Base-by-base conservation (phyloP, 257 asterid genomes). In the Pogostemon cablin region DNA sequence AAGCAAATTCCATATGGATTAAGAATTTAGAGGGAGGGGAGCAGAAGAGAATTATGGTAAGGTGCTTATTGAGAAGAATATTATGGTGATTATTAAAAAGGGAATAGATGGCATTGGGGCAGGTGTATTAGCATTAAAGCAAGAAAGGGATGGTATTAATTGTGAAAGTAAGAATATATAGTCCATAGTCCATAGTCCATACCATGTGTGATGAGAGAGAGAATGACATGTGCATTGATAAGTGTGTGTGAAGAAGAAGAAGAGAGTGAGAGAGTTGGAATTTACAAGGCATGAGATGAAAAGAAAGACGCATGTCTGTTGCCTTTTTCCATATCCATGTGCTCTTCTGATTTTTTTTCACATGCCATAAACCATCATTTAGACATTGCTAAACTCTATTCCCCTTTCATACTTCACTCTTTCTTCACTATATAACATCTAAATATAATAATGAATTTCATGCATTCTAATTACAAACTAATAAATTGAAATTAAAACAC, bases 261-360 rank as follows among this genome's bases (percentile, higher is more conserved):
- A 46, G 75, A 47, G 68, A 57, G 57, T n/a, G 47, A 48, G 57
- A 41, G 34, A 17, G 25, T 20, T 20, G 25, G 25, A 20, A 20
- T 1, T 20, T 20, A 0, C 25, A 20, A 20, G 25, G 15, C 47
- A 37, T 20, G 6, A 34, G 58, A 41, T 41, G 49, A 71, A 63
- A 54, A 60, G 81, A 72, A 72, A 60, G 81, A 72, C 67, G 81
- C 77, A 77, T 72, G 81, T 76, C 59, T 76, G 71, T 38, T 62
- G 43, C 35, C 64, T 69, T 57, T 57, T 62, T 64, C 77, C 43
- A 48, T 71, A 53, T 71, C 57, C 81, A 77, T 77, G 81, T 77
- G 81, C 78, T 37, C 44, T 72, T 60, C 75, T 67, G 71, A 72
- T 67, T 10, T 67, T 42, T 11, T 44, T 41, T 72, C 81, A 77